These are phyloP conservation scores for Carex kokanica DNA, from an alignment of 176 grass and related monocot genomes.

Conservation along the genomic window DNA sequence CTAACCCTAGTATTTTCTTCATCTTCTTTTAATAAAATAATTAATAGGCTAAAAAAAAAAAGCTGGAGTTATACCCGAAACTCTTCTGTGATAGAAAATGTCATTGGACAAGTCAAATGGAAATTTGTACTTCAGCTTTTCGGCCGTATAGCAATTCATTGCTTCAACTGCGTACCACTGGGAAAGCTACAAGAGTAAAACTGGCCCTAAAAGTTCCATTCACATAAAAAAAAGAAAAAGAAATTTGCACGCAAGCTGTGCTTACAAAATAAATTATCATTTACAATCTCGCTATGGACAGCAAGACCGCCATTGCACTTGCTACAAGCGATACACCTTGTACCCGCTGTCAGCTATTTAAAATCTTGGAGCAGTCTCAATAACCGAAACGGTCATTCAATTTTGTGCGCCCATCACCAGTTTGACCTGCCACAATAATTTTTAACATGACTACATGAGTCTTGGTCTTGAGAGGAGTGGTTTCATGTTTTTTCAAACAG, in stretches of 20 bases:
- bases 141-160: not conserved
- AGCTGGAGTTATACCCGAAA: not conserved
- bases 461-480: constrained; percentile 9
- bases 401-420: constrained; percentile 85
- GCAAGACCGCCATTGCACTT: not conserved
- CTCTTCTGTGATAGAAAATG: not conserved
- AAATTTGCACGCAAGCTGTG: not conserved
- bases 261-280: constrained; percentile 10
- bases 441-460: constrained; percentile 5
- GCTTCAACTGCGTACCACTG: not conserved
- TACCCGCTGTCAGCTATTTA: not conserved
- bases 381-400: constrained; percentile 93
- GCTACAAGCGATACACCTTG: not conserved
- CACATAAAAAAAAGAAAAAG: constrained; percentile 12
- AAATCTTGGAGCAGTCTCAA: constrained; percentile 26
- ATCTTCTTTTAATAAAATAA: not conserved
- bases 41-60: not conserved
- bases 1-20: not conserved
- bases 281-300: not conserved
- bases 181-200: not conserved
- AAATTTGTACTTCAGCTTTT: not conserved
- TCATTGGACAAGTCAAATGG: not conserved
- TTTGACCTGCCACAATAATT: constrained; percentile 67
- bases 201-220: not conserved
- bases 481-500: not conserved